These are phyloP conservation scores for Gossypium turneri DNA, from an alignment of 345 rosid species.

Conservation along the genomic window DNA sequence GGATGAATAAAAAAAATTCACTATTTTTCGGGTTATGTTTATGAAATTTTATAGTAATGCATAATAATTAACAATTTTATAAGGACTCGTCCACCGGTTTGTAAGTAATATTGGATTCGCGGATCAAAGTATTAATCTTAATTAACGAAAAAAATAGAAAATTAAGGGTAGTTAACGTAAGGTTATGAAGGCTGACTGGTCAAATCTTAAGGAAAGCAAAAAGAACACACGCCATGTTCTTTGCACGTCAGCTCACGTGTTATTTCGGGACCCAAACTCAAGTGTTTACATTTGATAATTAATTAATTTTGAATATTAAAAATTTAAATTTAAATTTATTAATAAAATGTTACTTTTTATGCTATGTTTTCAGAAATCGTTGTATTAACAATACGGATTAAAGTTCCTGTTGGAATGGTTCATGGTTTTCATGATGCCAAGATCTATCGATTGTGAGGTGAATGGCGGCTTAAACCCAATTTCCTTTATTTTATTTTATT, in stretches of 20 bases:
- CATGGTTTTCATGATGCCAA: too few relatives aligned
- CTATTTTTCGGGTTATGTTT: too few relatives aligned
- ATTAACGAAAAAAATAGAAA: background rate
- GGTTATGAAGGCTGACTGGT: slow-evolving; percentile 29
- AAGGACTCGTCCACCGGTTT: background rate
- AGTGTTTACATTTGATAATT: background rate
- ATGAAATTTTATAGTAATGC: background rate
- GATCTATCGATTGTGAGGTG: too few relatives aligned
- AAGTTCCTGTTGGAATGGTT: too few relatives aligned
- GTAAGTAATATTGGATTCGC: background rate
- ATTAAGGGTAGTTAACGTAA: background rate
- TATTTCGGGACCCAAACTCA: slow-evolving; percentile 13
- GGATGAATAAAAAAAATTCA: too few relatives aligned
- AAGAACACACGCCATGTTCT: slow-evolving; percentile 29
- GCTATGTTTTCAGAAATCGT: too few relatives aligned
- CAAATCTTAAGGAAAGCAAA: slow-evolving; percentile 19
- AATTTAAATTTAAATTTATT: too few relatives aligned
- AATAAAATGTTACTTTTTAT: too few relatives aligned
- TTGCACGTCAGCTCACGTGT: slow-evolving; percentile 32
- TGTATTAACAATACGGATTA: too few relatives aligned
- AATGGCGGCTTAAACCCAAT: too few relatives aligned
- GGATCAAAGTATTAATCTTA: background rate
- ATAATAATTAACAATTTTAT: background rate
- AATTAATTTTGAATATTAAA: too few relatives aligned
- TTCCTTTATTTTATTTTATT: too few relatives aligned